Conservation (phyloP, 2,329 filamentous ascomycete genomes). For the Fusarium verticillioides region DNA sequence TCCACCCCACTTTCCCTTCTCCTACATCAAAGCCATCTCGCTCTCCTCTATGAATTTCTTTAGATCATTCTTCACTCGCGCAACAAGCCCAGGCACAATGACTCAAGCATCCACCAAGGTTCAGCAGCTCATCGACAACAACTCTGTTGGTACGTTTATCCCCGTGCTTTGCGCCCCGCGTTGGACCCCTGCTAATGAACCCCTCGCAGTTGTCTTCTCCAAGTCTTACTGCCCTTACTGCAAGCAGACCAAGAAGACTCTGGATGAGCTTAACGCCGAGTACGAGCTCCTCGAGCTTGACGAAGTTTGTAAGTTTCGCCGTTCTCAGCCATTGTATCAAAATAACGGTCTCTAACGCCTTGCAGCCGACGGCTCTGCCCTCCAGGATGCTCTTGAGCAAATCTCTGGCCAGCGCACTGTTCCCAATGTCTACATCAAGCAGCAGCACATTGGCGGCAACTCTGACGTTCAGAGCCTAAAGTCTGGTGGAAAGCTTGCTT, state of each 20-base stretch:
- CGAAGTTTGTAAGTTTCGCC: conserved; percentile 73
- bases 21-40: conserved; percentile 8
- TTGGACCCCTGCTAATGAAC: not conserved
- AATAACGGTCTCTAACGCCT: conserved; percentile 29
- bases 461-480: conserved; percentile 79
- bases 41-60: conserved; percentile 69
- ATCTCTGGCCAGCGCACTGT: conserved; percentile 88
- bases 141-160: conserved; percentile 76
- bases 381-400: conserved; percentile 85
- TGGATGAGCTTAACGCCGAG: conserved; percentile 77
- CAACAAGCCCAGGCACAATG: conserved; percentile 75
- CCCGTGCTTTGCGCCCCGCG: not conserved
- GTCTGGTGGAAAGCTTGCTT: conserved; percentile 52
- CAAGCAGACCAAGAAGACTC: conserved; percentile 77
- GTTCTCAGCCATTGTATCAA: not conserved
- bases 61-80: conserved; percentile 75
- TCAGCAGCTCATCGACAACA: conserved; percentile 87
- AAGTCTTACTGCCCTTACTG: conserved; percentile 98
- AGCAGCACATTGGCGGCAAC: conserved; percentile 96
- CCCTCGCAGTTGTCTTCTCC: conserved; percentile 82
- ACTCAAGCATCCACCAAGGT: conserved; percentile 85
- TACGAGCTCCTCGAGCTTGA: conserved; percentile 86
- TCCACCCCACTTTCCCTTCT: conserved; percentile 5
- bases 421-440: conserved; percentile 92
- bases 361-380: conserved; percentile 80